These are phyloP conservation scores for Casuarina equisetifolia DNA, from an alignment of 306 rosid species.

Conservation along the genomic window DNA sequence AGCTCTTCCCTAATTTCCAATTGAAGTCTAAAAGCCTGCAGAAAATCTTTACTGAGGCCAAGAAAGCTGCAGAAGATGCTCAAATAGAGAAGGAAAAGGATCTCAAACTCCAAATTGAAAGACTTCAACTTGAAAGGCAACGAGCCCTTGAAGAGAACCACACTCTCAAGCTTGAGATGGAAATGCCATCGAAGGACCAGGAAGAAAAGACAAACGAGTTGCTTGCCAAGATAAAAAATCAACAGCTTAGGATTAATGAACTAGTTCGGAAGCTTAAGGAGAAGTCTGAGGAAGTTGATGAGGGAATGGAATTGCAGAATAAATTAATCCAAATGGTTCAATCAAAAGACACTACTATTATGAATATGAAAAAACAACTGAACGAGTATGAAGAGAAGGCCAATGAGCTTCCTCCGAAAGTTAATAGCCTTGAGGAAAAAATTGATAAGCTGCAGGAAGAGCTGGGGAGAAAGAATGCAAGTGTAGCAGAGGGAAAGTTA, in stretches of 20 bases:
- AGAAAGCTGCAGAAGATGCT: conserved; percentile 34
- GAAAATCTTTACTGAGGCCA: conserved; percentile 34
- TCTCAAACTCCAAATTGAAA: conserved; percentile 35
- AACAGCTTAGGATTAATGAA: conserved; percentile 39
- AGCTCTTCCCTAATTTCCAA: conserved; percentile 62
- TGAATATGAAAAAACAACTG: conserved; percentile 34
- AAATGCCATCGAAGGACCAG: conserved; percentile 19
- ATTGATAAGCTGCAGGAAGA: conserved; percentile 33
- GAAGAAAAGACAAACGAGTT: conserved; percentile 31
- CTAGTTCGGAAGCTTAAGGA: conserved; percentile 37
- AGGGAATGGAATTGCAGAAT: conserved; percentile 47
- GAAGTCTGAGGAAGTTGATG: conserved; percentile 45
- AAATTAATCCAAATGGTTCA: conserved; percentile 40
- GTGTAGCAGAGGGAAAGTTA: conserved; percentile 24
- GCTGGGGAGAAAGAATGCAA: conserved; percentile 38
- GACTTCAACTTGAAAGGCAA: conserved; percentile 39
- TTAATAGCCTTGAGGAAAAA: conserved; percentile 35
- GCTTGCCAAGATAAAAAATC: conserved; percentile 21
- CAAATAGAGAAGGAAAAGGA: conserved; percentile 46
- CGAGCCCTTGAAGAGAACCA: conserved; percentile 40
- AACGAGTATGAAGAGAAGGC: conserved; percentile 46
- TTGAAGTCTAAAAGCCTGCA: conserved; percentile 40
- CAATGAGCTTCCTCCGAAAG: conserved; percentile 29
- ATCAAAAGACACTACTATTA: conserved; percentile 38
- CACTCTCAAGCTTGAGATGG: conserved; percentile 44